Conservation (phyloP, 805 yeast species). For the Tetrapisispora pingtungensis region DNA sequence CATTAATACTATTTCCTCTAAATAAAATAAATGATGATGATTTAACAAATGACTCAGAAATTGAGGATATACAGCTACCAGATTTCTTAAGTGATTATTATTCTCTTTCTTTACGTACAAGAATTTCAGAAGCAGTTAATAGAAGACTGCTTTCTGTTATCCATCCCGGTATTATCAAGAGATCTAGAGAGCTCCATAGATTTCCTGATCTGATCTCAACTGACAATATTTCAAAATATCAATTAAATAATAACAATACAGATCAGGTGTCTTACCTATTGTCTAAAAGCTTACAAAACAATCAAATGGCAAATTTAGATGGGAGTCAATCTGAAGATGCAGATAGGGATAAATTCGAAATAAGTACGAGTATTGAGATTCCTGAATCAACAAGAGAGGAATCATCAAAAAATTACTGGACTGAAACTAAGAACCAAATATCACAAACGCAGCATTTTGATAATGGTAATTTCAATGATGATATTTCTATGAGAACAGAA, state of each 20-base stretch:
- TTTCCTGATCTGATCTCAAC: conserved; percentile 10
- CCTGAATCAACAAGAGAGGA: background rate
- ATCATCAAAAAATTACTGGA: background rate
- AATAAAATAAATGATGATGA: conserved; percentile 15
- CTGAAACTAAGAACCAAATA: background rate
- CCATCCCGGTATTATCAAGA: conserved; percentile 8
- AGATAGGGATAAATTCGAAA: background rate
- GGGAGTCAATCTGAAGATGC: background rate
- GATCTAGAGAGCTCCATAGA: background rate
- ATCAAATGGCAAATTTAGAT: background rate
- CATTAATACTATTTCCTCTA: conserved; percentile 48
- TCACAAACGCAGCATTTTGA: background rate
- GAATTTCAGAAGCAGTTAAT: conserved; percentile 64
- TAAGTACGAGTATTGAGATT: background rate
- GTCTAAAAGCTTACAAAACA: background rate
- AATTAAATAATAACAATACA: background rate
- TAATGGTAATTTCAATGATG: background rate
- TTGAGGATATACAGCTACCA: conserved; percentile 37
- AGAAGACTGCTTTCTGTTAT: conserved; percentile 29
- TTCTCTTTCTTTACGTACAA: conserved; percentile 49
- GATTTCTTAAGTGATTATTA: conserved; percentile 44
- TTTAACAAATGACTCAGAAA: background rate
- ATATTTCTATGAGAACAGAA: background rate
- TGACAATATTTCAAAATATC: background rate
- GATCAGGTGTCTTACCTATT: background rate